Conservation (phyloP, 2,329 filamentous ascomycete species). For the Akanthomyces dipterigenus region DNA sequence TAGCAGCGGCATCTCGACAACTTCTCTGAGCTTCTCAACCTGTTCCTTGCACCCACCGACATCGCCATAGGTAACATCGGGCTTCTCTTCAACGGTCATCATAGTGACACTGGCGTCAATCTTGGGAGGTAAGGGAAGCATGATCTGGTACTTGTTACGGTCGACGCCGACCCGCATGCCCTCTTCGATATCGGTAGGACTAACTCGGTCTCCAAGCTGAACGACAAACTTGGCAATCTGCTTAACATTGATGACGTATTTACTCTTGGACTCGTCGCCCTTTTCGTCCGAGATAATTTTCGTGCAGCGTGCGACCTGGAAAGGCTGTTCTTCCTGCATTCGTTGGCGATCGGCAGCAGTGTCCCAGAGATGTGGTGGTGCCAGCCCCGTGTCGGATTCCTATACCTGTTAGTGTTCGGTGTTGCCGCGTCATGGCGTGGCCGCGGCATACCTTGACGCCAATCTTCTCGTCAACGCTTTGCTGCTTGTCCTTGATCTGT, state of each 20-base stretch:
- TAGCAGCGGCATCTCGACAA: constrained; percentile 95
- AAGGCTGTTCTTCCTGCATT: constrained; percentile 95
- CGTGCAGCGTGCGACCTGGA: constrained; percentile 95
- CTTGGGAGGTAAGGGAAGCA: constrained; percentile 91
- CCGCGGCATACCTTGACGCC: constrained; percentile 59
- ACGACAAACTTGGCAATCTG: constrained; percentile 99
- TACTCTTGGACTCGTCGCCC: constrained; percentile 89
- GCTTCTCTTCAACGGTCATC: constrained; percentile 99
- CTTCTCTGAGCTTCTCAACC: constrained; percentile 97
- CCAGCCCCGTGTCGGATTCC: constrained; percentile 98
- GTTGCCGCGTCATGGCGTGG: constrained; percentile 13
- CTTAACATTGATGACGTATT: constrained; percentile 99
- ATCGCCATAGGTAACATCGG: constrained; percentile 97
- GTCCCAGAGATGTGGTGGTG: constrained; percentile 98
- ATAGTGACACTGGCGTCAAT: constrained; percentile 99
- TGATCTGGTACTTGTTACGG: constrained; percentile 98
- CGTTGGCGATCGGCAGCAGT: constrained; percentile 95
- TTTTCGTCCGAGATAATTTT: constrained; percentile 98
- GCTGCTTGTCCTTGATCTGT: constrained; percentile 98
- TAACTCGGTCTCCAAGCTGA: constrained; percentile 92
- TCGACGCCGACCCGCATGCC: constrained; percentile 98
- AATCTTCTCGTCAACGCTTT: constrained; percentile 98
- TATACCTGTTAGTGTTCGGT: constrained; percentile 29
- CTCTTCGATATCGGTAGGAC: constrained; percentile 97
- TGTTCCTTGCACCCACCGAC: constrained; percentile 99